These are phyloP conservation scores for Erythrophleum ivorense DNA, from an alignment of 331 rosid species.

Conservation along the genomic window DNA sequence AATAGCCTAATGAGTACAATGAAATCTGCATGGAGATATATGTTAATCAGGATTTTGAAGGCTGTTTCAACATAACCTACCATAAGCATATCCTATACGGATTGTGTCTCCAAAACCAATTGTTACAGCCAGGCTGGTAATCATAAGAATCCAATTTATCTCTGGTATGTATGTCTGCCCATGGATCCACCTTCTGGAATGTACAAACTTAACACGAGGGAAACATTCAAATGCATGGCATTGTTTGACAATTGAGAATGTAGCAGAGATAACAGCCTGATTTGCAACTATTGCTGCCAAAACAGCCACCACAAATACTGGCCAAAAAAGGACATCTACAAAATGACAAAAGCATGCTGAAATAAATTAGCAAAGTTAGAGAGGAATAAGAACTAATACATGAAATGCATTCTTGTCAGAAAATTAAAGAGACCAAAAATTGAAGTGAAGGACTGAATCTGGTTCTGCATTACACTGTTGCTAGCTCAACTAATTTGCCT, in stretches of 20 bases:
- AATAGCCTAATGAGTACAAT: slow-evolving; percentile 17
- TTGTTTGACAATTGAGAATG: slow-evolving; percentile 79
- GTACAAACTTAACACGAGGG: slow-evolving; percentile 90
- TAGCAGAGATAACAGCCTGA: slow-evolving; percentile 79
- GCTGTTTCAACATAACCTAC: slow-evolving; percentile 50
- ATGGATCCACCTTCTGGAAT: slow-evolving; percentile 75
- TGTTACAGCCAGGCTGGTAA: slow-evolving; percentile 76
- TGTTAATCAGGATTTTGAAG: slow-evolving; percentile 22
- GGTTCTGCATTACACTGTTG: not conserved
- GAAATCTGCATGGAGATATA: slow-evolving; percentile 10
- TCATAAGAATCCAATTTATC: slow-evolving; percentile 87
- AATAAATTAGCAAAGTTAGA: slow-evolving; percentile 25
- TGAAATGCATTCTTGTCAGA: slow-evolving; percentile 33
- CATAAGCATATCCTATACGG: slow-evolving; percentile 74
- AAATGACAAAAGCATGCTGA: slow-evolving; percentile 50
- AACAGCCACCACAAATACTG: slow-evolving; percentile 73
- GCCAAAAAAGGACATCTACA: slow-evolving; percentile 87
- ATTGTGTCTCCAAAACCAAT: slow-evolving; percentile 63
- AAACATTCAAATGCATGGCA: slow-evolving; percentile 88
- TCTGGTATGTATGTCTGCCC: slow-evolving; percentile 94
- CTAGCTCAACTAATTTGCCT: slow-evolving; percentile 37
- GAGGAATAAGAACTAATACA: slow-evolving; percentile 14
- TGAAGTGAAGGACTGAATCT: not conserved
- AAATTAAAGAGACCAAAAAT: slow-evolving; percentile 32
- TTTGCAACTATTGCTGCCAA: slow-evolving; percentile 77